These are phyloP conservation scores for Colletotrichum sp. DNA, from an alignment of 2,329 filamentous ascomycete genomes.

Conservation along the genomic window DNA sequence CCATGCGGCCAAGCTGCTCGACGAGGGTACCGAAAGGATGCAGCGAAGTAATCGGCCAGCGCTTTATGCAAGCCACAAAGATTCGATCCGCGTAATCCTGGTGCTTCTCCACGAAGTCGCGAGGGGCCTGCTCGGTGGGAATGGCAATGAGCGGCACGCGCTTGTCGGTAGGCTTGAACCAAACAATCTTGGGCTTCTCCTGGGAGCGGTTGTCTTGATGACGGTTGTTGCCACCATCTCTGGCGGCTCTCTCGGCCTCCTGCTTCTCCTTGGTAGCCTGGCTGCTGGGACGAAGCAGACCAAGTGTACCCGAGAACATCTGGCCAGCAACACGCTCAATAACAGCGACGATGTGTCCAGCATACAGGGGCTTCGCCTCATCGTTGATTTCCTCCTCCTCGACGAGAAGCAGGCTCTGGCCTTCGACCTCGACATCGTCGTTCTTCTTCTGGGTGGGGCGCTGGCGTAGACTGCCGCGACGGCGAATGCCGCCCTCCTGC, in stretches of 20 bases:
- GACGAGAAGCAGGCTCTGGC: constrained; percentile 93
- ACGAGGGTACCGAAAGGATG: constrained; percentile 98
- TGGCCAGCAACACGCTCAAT: constrained; percentile 96
- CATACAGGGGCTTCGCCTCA: constrained; percentile 96
- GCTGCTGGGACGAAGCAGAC: constrained; percentile 92
- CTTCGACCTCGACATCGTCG: constrained; percentile 97
- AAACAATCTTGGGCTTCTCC: constrained; percentile 99
- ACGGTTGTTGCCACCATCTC: constrained; percentile 76
- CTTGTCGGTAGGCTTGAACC: constrained; percentile 99
- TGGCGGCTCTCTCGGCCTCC: constrained; percentile 91
- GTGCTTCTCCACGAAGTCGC: constrained; percentile 98
- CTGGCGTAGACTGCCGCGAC: constrained; percentile 93
- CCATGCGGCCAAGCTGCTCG: constrained; percentile 96
- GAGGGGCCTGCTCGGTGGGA: constrained; percentile 94
- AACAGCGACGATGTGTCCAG: constrained; percentile 95
- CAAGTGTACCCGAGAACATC: constrained; percentile 98
- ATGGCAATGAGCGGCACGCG: constrained; percentile 97
- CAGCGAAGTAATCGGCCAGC: constrained; percentile 99
- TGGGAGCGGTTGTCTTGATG: constrained; percentile 83
- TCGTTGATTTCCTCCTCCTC: constrained; percentile 99
- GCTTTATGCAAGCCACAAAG: constrained; percentile 98
- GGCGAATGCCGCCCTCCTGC: constrained; percentile 83
- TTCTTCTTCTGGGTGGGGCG: constrained; percentile 99
- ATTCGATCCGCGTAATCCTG: constrained; percentile 97
- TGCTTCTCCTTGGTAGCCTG: constrained; percentile 99